Evolutionary conservation across 768 basidiomycete species (phyloP).

Genomic region (Trametes elegans): DNA sequence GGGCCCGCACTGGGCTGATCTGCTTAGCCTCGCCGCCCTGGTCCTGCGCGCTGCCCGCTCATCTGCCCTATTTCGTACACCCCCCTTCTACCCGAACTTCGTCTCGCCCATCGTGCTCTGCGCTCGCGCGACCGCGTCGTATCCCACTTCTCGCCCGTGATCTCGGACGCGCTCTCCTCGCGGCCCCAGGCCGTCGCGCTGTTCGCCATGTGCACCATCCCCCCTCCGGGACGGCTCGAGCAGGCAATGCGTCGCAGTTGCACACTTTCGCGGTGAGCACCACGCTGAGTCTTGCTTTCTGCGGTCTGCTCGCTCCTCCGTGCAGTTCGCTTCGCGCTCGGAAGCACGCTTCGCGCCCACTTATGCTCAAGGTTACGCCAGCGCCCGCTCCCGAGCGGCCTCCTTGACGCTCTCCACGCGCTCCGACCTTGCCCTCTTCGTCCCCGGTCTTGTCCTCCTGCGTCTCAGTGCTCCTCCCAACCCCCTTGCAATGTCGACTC

Average conservation of each 20-base stretch:
- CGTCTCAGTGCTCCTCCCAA: too few species aligned
- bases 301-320: background rate
- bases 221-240: too few species aligned
- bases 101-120: background rate
- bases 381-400: too few species aligned
- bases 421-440: too few species aligned
- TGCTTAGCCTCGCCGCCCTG: slow-evolving; percentile 22
- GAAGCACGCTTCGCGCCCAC: background rate
- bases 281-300: background rate
- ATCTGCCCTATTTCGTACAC: slow-evolving; percentile 15
- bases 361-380: slow-evolving; percentile 5
- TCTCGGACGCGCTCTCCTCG: background rate
- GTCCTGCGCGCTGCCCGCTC: slow-evolving; percentile 19
- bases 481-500: too few species aligned
- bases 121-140: background rate
- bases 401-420: too few species aligned
- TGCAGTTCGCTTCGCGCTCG: background rate
- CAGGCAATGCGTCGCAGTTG: too few species aligned
- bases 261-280: background rate
- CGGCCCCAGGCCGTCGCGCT: background rate
- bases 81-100: background rate
- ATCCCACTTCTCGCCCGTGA: background rate
- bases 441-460: too few species aligned
- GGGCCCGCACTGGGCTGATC: slow-evolving; percentile 12
- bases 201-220: background rate